phyloP scores from a whole-genome alignment of 148 eudicot species.

The Pouteria glomerata region DNA sequence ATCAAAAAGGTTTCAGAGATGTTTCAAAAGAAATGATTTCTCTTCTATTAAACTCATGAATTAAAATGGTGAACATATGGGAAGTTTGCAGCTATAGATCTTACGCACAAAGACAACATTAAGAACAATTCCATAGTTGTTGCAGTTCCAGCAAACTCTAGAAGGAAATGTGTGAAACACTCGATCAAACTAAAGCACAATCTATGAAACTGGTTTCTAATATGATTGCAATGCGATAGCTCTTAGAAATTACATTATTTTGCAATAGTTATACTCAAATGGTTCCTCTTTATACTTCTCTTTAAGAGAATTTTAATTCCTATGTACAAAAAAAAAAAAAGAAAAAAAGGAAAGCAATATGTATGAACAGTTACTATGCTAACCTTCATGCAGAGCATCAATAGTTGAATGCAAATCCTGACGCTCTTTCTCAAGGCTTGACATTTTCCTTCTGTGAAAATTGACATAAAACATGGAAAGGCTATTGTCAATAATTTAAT shows the following conservation, averaged over 20 bases:
- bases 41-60: no score
- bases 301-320: neutral
- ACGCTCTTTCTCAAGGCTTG: slow-evolving; percentile 82
- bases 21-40: no score
- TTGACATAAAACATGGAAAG: slow-evolving; percentile 11
- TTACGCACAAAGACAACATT: neutral
- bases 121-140: neutral
- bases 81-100: neutral
- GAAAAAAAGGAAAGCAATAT: no score
- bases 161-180: neutral
- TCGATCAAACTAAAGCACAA: neutral
- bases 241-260: neutral
- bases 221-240: neutral
- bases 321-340: neutral
- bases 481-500: slow-evolving; percentile 7
- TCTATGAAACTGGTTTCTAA: no score
- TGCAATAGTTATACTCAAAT: no score
- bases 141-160: neutral
- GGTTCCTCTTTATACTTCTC: neutral
- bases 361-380: no score
- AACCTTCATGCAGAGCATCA: slow-evolving; percentile 91
- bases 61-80: no score
- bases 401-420: slow-evolving; percentile 81
- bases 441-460: slow-evolving; percentile 82
- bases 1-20: no score